phyloP scores from a whole-genome alignment of 345 rosid species.

The Citrus cavaleriei region DNA sequence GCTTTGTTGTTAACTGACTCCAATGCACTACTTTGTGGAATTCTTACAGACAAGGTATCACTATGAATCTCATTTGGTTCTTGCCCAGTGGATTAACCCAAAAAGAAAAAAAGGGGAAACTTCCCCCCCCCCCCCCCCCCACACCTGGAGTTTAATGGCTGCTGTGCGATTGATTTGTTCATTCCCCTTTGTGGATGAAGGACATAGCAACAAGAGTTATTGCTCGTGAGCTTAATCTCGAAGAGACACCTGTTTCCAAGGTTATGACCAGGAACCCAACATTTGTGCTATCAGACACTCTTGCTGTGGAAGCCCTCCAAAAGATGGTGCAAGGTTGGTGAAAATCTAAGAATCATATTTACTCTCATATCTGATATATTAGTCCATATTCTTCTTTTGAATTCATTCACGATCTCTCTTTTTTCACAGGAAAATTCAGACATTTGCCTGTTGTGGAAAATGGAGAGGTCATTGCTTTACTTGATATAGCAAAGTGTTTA shows the following conservation, averaged over 20 bases:
- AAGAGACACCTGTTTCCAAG: slow-evolving; percentile 90
- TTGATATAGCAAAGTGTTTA: slow-evolving; percentile 95
- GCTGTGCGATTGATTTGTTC: neutral
- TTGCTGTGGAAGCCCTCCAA: slow-evolving; percentile 97
- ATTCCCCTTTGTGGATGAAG: slow-evolving; percentile 30
- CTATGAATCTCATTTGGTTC: neutral
- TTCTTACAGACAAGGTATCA: slow-evolving; percentile 91
- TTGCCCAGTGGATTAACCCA: neutral
- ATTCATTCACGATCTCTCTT: slow-evolving; percentile 10
- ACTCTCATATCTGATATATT: neutral
- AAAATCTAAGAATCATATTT: slow-evolving; percentile 11
- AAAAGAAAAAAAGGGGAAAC: neutral
- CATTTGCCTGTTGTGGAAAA: slow-evolving; percentile 99
- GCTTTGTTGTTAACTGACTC: slow-evolving; percentile 91
- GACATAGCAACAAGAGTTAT: slow-evolving; percentile 89
- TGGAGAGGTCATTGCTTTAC: slow-evolving; percentile 96
- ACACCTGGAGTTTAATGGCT: neutral
- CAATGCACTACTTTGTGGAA: slow-evolving; percentile 93
- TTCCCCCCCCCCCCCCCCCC: neutral
- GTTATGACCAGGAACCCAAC: slow-evolving; percentile 95
- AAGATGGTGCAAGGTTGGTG: slow-evolving; percentile 95
- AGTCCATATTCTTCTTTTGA: neutral
- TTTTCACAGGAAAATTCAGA: slow-evolving; percentile 86
- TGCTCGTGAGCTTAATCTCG: slow-evolving; percentile 72
- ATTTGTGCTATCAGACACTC: slow-evolving; percentile 94